Percentiles rank a stretch among this genome's conserved stretches.
These are phyloP conservation scores for Lepidium didymum DNA, from an alignment of 345 rosid genomes.

Conservation along the genomic window DNA sequence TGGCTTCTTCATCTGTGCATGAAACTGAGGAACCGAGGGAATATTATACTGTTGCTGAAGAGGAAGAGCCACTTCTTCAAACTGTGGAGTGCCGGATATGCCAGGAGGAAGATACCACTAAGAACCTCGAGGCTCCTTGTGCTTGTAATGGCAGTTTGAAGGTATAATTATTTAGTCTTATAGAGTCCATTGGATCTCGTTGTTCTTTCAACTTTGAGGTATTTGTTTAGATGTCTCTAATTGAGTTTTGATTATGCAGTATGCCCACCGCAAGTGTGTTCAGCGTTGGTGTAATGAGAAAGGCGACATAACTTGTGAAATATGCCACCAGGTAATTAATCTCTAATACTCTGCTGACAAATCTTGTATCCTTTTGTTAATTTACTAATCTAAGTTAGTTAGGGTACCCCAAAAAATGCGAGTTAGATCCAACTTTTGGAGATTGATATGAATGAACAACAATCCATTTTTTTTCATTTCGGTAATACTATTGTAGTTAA, in stretches of 20 bases:
- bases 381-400: background rate
- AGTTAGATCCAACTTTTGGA: background rate
- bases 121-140: slow-evolving; percentile 83
- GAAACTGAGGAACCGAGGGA: slow-evolving; percentile 27
- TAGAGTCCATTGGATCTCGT: background rate
- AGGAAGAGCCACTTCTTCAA: slow-evolving; percentile 58
- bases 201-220: background rate
- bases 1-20: slow-evolving; percentile 27
- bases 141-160: slow-evolving; percentile 93
- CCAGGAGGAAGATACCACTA: slow-evolving; percentile 81
- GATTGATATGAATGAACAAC: background rate
- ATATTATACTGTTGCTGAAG: slow-evolving; percentile 31
- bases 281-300: slow-evolving; percentile 98
- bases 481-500: background rate
- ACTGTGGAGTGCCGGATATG: slow-evolving; percentile 88
- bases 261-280: slow-evolving; percentile 66
- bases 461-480: background rate
- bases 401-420: background rate
- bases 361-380: background rate
- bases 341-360: background rate
- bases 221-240: background rate
- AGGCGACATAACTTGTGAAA: slow-evolving; percentile 87
- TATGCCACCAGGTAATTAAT: slow-evolving; percentile 78
- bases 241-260: background rate
- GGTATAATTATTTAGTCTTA: slow-evolving; percentile 32